phyloP scores from a whole-genome alignment of 176 grass and related monocot species.

The Eleusine coracana region DNA sequence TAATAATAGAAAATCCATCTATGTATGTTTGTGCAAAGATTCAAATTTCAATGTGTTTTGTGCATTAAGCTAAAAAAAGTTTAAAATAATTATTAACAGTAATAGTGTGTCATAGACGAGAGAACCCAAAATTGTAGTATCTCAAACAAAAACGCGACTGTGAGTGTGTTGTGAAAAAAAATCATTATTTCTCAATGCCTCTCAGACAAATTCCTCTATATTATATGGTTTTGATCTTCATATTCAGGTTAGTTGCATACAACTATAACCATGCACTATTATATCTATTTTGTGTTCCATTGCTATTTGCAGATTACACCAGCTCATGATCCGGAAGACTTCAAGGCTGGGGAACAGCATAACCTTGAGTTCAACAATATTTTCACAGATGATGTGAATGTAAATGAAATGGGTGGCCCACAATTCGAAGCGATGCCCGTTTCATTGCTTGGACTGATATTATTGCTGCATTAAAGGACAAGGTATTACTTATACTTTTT shows the following conservation, averaged over 20 bases:
- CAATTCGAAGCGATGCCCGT: constrained; percentile 81
- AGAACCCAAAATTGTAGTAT: no score
- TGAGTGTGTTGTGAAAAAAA: no score
- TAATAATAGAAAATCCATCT: no score
- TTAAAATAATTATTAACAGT: no score
- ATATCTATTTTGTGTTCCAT: constrained; percentile 9
- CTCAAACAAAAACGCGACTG: no score
- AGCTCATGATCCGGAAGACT: constrained; percentile 90
- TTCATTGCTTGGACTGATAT: constrained; percentile 66
- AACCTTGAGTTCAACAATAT: constrained; percentile 88
- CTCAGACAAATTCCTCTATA: no score
- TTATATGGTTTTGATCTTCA: neutral
- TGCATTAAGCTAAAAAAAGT: no score
- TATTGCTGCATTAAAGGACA: constrained; percentile 64
- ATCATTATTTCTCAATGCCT: no score
- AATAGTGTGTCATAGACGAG: no score
- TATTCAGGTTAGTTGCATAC: neutral
- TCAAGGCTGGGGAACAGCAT: constrained; percentile 85
- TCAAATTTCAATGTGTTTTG: no score
- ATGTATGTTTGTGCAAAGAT: no score
- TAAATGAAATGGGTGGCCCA: constrained; percentile 69
- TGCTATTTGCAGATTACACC: constrained; percentile 69
- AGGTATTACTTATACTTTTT: constrained; percentile 45
- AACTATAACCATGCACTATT: neutral
- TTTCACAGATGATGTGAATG: constrained; percentile 81